Conservation (phyloP, 2,329 filamentous ascomycete genomes). For the Didymella pinodella region DNA sequence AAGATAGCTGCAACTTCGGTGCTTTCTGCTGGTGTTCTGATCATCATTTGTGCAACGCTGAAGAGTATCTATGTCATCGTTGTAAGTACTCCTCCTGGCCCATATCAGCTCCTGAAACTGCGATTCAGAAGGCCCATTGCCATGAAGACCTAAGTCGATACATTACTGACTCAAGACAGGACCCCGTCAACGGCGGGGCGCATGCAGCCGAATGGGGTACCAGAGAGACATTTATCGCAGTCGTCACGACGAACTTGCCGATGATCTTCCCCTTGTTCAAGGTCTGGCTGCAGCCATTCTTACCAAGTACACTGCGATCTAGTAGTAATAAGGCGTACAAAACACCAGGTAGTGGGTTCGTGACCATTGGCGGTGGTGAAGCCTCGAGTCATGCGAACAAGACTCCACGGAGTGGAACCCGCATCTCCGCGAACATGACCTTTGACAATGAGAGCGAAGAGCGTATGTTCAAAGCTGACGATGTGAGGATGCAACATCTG, state of each 20-base stretch:
- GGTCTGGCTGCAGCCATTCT: slow-evolving; percentile 21
- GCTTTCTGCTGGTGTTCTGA: slow-evolving; percentile 64
- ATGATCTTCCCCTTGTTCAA: slow-evolving; percentile 42
- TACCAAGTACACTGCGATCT: slow-evolving; percentile 22
- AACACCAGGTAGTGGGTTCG: slow-evolving; percentile 23
- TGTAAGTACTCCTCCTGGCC: slow-evolving; percentile 12
- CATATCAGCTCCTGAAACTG: not conserved
- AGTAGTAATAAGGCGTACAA: slow-evolving; percentile 23
- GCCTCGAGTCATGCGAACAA: slow-evolving; percentile 11
- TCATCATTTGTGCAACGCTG: slow-evolving; percentile 64
- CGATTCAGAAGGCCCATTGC: not conserved
- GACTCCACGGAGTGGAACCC: not conserved
- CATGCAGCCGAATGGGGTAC: slow-evolving; percentile 57
- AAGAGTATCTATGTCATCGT: slow-evolving; percentile 62
- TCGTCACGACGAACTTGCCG: slow-evolving; percentile 55
- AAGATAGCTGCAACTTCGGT: slow-evolving; percentile 63
- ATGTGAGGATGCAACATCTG: slow-evolving; percentile 22
- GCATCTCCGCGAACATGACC: slow-evolving; percentile 19
- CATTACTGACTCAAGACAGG: slow-evolving; percentile 18
- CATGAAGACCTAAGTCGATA: not conserved
- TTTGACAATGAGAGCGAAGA: slow-evolving; percentile 29
- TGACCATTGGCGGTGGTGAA: slow-evolving; percentile 28
- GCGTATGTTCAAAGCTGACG: slow-evolving; percentile 16
- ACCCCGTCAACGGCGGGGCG: slow-evolving; percentile 52
- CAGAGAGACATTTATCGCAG: slow-evolving; percentile 57